Conservation (phyloP, 495 filamentous ascomycete genomes). For the Daldinia bambusicola region DNA sequence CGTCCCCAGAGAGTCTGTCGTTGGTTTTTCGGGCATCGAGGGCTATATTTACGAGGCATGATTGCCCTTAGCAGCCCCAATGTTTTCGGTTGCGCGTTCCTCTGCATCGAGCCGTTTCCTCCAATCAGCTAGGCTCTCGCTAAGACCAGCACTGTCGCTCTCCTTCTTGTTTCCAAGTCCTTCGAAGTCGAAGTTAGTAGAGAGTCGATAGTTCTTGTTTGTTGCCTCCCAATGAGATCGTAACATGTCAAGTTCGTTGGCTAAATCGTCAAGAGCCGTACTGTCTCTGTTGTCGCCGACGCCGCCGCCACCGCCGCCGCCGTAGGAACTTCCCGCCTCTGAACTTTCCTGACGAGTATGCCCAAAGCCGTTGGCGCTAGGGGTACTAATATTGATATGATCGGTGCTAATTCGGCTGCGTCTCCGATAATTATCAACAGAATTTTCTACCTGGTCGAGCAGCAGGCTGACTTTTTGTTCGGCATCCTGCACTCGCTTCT, state of each 20-base stretch:
- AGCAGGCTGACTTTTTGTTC: constrained; percentile 93
- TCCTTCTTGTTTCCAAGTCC: constrained; percentile 61
- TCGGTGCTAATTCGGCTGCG: constrained; percentile 58
- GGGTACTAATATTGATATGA: constrained; percentile 41
- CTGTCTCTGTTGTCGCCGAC: constrained; percentile 71
- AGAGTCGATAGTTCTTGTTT: constrained; percentile 91
- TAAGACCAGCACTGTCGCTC: constrained; percentile 63
- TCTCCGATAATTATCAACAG: constrained; percentile 93
- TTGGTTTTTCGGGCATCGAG: background rate
- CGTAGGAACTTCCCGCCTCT: constrained; percentile 60
- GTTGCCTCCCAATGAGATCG: constrained; percentile 94
- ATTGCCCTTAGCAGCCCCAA: constrained; percentile 25
- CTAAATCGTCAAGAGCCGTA: constrained; percentile 88
- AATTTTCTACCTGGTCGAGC: constrained; percentile 91
- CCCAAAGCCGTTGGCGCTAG: constrained; percentile 50
- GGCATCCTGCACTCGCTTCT: constrained; percentile 84
- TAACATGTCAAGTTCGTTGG: constrained; percentile 88
- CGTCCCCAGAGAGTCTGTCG: background rate
- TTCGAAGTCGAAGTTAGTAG: constrained; percentile 88
- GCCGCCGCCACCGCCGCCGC: constrained; percentile 46
- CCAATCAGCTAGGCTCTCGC: constrained; percentile 78
- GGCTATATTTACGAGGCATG: constrained; percentile 29
- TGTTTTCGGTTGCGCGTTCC: constrained; percentile 50
- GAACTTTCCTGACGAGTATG: constrained; percentile 71
- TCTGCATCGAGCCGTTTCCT: constrained; percentile 75